Conservation (phyloP, 169 alveolate genomes). For the Besnoitia besnoiti region DNA sequence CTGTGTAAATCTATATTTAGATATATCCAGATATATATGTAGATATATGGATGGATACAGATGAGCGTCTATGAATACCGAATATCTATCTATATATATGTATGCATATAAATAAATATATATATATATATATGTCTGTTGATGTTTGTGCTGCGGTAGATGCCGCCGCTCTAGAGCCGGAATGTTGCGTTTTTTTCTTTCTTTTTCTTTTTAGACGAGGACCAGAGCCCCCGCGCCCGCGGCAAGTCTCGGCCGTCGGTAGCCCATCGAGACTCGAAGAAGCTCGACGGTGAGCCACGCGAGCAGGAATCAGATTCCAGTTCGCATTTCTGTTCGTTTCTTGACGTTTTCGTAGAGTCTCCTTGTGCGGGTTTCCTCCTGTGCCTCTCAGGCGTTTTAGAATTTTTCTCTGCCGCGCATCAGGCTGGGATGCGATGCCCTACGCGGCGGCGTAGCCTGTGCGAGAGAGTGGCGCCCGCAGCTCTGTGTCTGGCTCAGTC, state of each 20-base stretch:
- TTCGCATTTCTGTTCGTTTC: background rate
- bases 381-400: too few species aligned
- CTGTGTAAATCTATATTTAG: background rate
- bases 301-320: background rate
- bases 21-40: too few species aligned
- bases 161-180: too few species aligned
- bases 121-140: background rate
- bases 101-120: background rate
- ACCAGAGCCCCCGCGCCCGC: slow-evolving; percentile 15
- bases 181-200: too few species aligned
- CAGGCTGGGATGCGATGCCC: too few species aligned
- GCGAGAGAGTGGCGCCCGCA: too few species aligned
- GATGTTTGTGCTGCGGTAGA: too few species aligned
- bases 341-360: background rate
- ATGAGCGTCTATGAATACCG: too few species aligned
- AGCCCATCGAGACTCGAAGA: background rate
- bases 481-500: too few species aligned
- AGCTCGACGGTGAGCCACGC: background rate
- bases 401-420: too few species aligned
- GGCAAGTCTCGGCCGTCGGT: background rate
- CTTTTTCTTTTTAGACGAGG: background rate
- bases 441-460: too few species aligned
- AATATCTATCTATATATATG: background rate
- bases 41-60: too few species aligned
- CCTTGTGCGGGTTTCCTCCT: background rate